Evolutionary conservation across 345 rosid species (phyloP).

Genomic region (Sonneratia caseolaris): DNA sequence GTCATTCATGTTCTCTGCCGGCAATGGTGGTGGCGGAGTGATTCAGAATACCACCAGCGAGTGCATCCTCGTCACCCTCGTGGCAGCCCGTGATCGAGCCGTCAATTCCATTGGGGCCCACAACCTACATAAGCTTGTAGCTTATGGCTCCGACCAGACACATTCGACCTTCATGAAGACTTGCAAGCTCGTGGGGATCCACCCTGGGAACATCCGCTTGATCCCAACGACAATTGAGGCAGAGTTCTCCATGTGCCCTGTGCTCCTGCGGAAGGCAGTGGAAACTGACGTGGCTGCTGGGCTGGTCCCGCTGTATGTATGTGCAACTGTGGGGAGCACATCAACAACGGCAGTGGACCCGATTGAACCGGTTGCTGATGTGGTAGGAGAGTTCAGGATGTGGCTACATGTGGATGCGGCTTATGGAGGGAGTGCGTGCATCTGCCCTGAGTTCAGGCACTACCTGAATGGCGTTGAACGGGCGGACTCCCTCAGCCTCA

Average conservation of each 20-base stretch:
- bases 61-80: slow-evolving; percentile 26
- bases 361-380: slow-evolving; percentile 18
- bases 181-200: slow-evolving; percentile 27
- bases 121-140: slow-evolving; percentile 20
- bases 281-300: slow-evolving; percentile 24
- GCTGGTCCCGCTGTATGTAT: slow-evolving; percentile 30
- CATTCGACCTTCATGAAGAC: slow-evolving; percentile 30
- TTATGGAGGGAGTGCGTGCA: slow-evolving; percentile 36
- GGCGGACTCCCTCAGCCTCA: slow-evolving; percentile 32
- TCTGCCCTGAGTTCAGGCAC: slow-evolving; percentile 42
- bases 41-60: slow-evolving; percentile 32
- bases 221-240: slow-evolving; percentile 14
- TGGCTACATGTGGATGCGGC: slow-evolving; percentile 51
- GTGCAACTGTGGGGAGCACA: slow-evolving; percentile 37
- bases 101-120: slow-evolving; percentile 8
- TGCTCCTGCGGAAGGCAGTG: slow-evolving; percentile 7
- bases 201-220: slow-evolving; percentile 13
- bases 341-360: slow-evolving; percentile 40
- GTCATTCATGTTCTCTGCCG: slow-evolving; percentile 24
- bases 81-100: slow-evolving; percentile 26
- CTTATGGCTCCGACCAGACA: slow-evolving; percentile 32
- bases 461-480: slow-evolving; percentile 30
- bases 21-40: slow-evolving; percentile 22
- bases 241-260: slow-evolving; percentile 21
- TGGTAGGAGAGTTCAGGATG: slow-evolving; percentile 21